These are phyloP conservation scores for Kwoniella newhampshirensis DNA, from an alignment of 768 basidiomycete species.

Conservation along the genomic window DNA sequence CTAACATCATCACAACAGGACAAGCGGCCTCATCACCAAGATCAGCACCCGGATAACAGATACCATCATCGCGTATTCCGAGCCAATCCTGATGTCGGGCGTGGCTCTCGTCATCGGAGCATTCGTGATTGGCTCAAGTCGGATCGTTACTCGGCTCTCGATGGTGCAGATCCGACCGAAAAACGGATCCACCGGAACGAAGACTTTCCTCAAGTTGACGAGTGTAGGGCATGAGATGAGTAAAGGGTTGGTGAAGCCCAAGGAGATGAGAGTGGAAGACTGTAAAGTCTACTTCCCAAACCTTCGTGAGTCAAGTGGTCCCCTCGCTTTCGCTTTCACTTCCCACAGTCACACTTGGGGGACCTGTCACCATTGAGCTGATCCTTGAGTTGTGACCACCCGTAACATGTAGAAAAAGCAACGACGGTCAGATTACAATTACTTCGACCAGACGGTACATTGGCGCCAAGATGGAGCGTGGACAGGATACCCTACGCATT, in stretches of 20 bases:
- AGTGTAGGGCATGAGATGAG: slow-evolving; percentile 27
- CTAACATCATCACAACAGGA: slow-evolving; percentile 4
- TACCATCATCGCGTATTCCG: slow-evolving; percentile 8
- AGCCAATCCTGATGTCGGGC: slow-evolving; percentile 10
- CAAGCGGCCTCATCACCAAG: slow-evolving; percentile 3
- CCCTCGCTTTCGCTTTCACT: background rate
- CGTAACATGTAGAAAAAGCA: slow-evolving; percentile 6
- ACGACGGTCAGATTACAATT: slow-evolving; percentile 10
- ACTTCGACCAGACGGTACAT: slow-evolving; percentile 5
- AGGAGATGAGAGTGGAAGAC: slow-evolving; percentile 21
- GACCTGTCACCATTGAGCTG: too few species aligned
- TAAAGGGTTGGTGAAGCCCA: slow-evolving; percentile 3
- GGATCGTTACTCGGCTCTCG: slow-evolving; percentile 20
- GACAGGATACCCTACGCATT: slow-evolving; percentile 31
- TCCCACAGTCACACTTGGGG: background rate
- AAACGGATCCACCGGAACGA: background rate
- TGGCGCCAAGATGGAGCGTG: slow-evolving; percentile 3
- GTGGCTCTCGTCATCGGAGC: slow-evolving; percentile 4
- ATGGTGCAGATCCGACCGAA: slow-evolving; percentile 15
- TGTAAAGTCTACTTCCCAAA: slow-evolving; percentile 15
- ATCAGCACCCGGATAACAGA: slow-evolving; percentile 8
- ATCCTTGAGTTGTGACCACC: too few species aligned
- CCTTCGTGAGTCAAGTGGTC: slow-evolving; percentile 10
- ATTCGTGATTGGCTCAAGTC: slow-evolving; percentile 7
- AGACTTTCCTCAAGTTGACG: slow-evolving; percentile 15